Percentiles rank a stretch among this genome's conserved stretches.
Evolutionary conservation across 163 green algal species (phyloP).

Genomic region (Volvox carteri): DNA sequence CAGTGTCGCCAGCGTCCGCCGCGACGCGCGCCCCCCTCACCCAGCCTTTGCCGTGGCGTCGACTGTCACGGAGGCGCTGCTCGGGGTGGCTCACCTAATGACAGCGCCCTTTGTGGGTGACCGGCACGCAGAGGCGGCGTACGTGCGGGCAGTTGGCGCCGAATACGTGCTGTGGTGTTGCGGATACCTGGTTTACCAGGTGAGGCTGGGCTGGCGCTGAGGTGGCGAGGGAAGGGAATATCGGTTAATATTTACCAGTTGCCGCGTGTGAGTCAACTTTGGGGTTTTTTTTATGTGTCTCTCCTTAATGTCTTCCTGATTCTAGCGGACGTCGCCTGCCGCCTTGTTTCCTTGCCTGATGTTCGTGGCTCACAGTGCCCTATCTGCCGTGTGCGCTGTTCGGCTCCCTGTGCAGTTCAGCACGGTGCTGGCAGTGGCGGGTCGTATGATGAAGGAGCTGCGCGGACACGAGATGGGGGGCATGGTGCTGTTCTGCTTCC

Average conservation of each 20-base stretch:
- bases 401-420: conserved; percentile 24
- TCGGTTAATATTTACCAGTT: too few species aligned
- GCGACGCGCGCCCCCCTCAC: background rate
- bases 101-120: background rate
- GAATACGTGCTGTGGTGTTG: conserved; percentile 8
- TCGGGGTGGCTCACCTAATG: background rate
- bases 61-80: background rate
- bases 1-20: background rate
- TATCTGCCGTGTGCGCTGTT: too few species aligned
- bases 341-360: too few species aligned
- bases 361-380: too few species aligned
- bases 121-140: background rate
- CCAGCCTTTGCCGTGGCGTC: background rate
- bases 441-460: conserved; percentile 48
- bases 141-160: background rate
- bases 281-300: too few species aligned
- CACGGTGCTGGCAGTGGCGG: conserved; percentile 2
- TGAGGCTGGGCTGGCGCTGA: too few species aligned
- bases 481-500: conserved; percentile 31
- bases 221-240: too few species aligned
- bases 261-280: too few species aligned
- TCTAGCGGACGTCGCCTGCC: too few species aligned
- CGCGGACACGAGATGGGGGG: background rate
- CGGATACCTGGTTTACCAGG: conserved; percentile 38
- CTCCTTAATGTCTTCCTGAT: too few species aligned